phyloP scores from a whole-genome alignment of 805 yeast species.

The Metschnikowia kunwiensis region DNA sequence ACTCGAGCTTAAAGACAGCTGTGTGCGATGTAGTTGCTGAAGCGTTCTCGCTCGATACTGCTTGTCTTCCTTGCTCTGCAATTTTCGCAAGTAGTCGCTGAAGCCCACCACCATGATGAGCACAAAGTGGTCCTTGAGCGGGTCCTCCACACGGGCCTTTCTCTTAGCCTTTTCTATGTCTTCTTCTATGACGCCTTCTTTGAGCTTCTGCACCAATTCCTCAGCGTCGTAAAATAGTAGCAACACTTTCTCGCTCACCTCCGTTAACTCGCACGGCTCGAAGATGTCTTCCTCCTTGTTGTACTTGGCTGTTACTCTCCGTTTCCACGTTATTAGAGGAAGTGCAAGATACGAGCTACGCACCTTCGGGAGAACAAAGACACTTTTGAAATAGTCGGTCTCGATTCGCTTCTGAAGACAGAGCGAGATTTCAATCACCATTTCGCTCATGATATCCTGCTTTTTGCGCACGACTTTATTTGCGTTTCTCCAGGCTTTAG shows the following conservation, averaged over 20 bases:
- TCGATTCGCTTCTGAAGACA: conserved; percentile 24
- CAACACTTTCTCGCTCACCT: conserved; percentile 42
- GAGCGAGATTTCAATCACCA: conserved; percentile 44
- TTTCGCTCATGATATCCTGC: conserved; percentile 49
- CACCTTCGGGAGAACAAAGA: conserved; percentile 22
- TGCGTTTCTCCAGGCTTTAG: conserved; percentile 33
- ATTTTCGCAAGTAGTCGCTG: conserved; percentile 42
- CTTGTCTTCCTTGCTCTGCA: conserved; percentile 46
- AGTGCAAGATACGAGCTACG: conserved; percentile 23
- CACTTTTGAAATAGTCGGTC: conserved; percentile 18
- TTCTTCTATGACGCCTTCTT: conserved; percentile 8
- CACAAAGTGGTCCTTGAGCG: conserved; percentile 26
- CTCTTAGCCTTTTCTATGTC: conserved; percentile 11
- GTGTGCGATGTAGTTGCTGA: conserved; percentile 12
- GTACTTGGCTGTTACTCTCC: conserved; percentile 49
- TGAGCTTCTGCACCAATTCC: conserved; percentile 33
- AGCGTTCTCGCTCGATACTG: conserved; percentile 32
- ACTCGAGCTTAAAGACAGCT: neutral
- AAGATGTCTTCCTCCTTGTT: conserved; percentile 48
- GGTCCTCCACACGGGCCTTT: conserved; percentile 14
- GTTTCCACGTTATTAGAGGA: conserved; percentile 52
- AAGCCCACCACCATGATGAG: conserved; percentile 49
- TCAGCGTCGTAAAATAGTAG: conserved; percentile 47
- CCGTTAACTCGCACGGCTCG: conserved; percentile 46
- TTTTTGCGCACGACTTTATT: conserved; percentile 41